These are phyloP conservation scores for Backusella morwellensis DNA, from an alignment of 192 early-diverging fungal species.

Conservation along the genomic window DNA sequence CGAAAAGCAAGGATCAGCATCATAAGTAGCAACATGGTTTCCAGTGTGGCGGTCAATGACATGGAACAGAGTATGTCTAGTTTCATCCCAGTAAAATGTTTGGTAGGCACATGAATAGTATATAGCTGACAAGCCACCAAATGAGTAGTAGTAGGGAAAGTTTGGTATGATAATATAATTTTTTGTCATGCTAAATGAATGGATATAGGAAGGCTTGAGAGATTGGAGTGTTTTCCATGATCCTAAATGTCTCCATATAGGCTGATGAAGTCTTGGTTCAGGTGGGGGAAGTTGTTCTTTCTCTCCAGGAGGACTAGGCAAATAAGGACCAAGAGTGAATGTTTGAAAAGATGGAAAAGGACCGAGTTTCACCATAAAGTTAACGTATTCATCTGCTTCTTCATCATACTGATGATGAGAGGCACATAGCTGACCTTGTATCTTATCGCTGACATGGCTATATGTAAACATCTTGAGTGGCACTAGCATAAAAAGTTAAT, in stretches of 20 bases:
- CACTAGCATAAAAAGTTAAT: slow-evolving; percentile 11
- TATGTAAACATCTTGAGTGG: slow-evolving; percentile 40
- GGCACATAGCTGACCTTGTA: slow-evolving; percentile 35
- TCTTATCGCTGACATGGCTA: slow-evolving; percentile 22
- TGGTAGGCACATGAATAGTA: slow-evolving; percentile 40
- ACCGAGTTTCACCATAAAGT: slow-evolving; percentile 35
- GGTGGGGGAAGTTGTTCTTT: neutral
- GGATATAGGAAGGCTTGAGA: slow-evolving; percentile 42
- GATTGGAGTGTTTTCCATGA: slow-evolving; percentile 21
- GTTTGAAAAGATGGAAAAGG: slow-evolving; percentile 27
- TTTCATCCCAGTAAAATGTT: slow-evolving; percentile 48
- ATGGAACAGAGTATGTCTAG: slow-evolving; percentile 37
- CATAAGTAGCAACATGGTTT: slow-evolving; percentile 45
- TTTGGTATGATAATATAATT: slow-evolving; percentile 47
- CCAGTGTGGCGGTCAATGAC: slow-evolving; percentile 42
- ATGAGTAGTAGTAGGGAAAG: slow-evolving; percentile 42
- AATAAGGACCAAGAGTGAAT: slow-evolving; percentile 18
- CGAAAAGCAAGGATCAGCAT: slow-evolving; percentile 39
- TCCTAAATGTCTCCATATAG: slow-evolving; percentile 34
- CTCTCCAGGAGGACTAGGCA: neutral
- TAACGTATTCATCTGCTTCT: slow-evolving; percentile 34
- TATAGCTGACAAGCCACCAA: slow-evolving; percentile 37
- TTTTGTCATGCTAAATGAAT: slow-evolving; percentile 47
- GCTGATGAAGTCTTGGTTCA: slow-evolving; percentile 15
- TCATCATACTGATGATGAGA: slow-evolving; percentile 41